Evolutionary conservation across 78 protist genomes (phyloP), one percentile per base, ranked within the genome.

Genomic region (Parvularia atlantis): DNA sequence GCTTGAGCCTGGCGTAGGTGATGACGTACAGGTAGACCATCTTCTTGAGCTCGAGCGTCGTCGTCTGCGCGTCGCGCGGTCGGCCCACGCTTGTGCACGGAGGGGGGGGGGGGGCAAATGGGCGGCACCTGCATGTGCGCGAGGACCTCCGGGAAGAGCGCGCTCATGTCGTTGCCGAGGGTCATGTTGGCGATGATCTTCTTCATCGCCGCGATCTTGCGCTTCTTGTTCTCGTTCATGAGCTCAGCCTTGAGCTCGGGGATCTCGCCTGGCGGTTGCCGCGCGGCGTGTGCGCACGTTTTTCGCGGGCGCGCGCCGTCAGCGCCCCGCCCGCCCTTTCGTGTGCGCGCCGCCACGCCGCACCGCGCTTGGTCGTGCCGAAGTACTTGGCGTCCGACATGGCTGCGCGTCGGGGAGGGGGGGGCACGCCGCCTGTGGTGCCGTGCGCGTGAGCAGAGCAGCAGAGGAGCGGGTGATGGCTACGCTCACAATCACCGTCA

Each of bases 121-220:
- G n/a, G n/a, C n/a, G n/a, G n/a, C 0, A 94, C 89, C 69, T 76
- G 83, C 73, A 90, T 82, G 77, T 87, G 76, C 66, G 85, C 82
- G 74, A 89, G 73, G 20, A 94, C 46, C 19, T 41, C 46, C 19
- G 46, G 46, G 46, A 41, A 41, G 46, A 41, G 46, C 46, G 46
- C 46, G 46, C 19, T 10, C 46, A 96, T 91, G 76, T 94, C 99
- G 69, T 91, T 91, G 26, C 99, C 99, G 37, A 90, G 90, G 4
- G 98, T 94, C 98, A 96, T 95, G 35, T 79, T 86, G 22, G 97
- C 95, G 66, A 95, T 91, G 43, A 95, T 91, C 63, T 90, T 87
- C 80, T 94, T 89, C 35, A 96, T 90, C 30, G 98, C 97, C 54
- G 65, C 68, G 73, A 81, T 75, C 72, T 69, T 81, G 33, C 68